These are phyloP conservation scores for Exophiala oligosperma DNA, from an alignment of 2,329 filamentous ascomycete species.

Conservation along the genomic window DNA sequence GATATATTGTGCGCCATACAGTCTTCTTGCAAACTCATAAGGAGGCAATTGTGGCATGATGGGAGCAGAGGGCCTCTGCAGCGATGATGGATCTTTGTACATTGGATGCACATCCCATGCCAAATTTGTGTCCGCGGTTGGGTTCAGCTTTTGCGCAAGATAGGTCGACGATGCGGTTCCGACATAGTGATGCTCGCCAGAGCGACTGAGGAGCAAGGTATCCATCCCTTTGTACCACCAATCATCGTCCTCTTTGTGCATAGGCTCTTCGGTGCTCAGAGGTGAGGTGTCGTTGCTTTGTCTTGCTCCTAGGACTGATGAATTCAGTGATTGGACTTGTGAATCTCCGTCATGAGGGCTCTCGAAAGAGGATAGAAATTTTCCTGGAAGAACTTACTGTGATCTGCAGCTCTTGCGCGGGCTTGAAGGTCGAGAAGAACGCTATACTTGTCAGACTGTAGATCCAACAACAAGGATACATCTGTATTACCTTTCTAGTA, in stretches of 20 bases:
- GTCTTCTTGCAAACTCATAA: slow-evolving; percentile 51
- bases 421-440: slow-evolving; percentile 37
- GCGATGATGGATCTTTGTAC: slow-evolving; percentile 36
- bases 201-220: slow-evolving; percentile 37
- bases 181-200: slow-evolving; percentile 39
- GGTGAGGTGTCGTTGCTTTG: slow-evolving; percentile 15
- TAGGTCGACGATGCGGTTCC: slow-evolving; percentile 38
- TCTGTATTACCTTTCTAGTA: slow-evolving; percentile 36
- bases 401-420: slow-evolving; percentile 30
- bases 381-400: slow-evolving; percentile 16
- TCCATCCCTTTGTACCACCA: slow-evolving; percentile 43
- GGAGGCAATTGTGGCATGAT: slow-evolving; percentile 48
- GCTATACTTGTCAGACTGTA: slow-evolving; percentile 21
- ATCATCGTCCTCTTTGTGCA: slow-evolving; percentile 36
- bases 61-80: slow-evolving; percentile 31
- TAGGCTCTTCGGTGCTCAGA: slow-evolving; percentile 27
- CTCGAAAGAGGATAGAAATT: not conserved
- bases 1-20: slow-evolving; percentile 54
- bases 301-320: not conserved
- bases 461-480: not conserved
- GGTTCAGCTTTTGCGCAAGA: slow-evolving; percentile 38
- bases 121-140: slow-evolving; percentile 34
- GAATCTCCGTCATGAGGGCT: too few relatives aligned
- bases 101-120: slow-evolving; percentile 39
- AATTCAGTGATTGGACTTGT: too few relatives aligned